phyloP scores from a whole-genome alignment of 2,329 filamentous ascomycete genomes.

The Chrysosporium queenslandicum region DNA sequence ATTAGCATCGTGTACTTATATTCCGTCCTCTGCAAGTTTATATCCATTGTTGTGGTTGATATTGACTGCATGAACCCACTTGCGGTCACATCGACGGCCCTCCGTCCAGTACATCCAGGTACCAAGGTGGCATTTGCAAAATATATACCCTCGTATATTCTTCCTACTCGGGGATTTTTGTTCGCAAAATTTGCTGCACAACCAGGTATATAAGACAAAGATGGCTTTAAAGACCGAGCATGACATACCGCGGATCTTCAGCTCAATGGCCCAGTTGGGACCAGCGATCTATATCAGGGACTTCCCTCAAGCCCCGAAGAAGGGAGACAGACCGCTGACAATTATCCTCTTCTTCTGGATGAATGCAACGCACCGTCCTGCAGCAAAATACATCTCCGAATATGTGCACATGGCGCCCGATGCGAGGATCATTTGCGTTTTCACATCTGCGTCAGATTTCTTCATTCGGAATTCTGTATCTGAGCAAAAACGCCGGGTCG shows the following conservation, averaged over 20 bases:
- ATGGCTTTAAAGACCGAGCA: background rate
- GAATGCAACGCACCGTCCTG: slow-evolving; percentile 35
- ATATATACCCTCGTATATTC: background rate
- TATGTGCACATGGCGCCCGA: slow-evolving; percentile 38
- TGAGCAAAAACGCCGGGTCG: slow-evolving; percentile 24
- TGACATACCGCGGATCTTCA: background rate
- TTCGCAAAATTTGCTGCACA: background rate
- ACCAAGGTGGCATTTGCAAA: too few relatives aligned
- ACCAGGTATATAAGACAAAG: background rate
- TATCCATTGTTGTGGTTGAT: too few relatives aligned
- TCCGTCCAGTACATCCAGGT: too few relatives aligned
- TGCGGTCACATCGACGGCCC: too few relatives aligned
- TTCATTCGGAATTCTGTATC: slow-evolving; percentile 20
- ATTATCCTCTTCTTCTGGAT: slow-evolving; percentile 44
- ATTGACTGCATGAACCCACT: too few relatives aligned
- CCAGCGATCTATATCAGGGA: slow-evolving; percentile 34
- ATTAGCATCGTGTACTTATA: too few relatives aligned
- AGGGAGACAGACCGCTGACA: slow-evolving; percentile 19
- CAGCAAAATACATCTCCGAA: slow-evolving; percentile 40
- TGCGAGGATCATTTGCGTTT: slow-evolving; percentile 37
- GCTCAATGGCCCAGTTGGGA: slow-evolving; percentile 29
- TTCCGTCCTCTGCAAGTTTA: too few relatives aligned
- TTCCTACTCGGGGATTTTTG: background rate
- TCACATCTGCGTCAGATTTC: slow-evolving; percentile 29
- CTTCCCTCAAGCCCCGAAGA: slow-evolving; percentile 1